Conservation (phyloP, 441 rosid genomes). For the Erodium chrysanthum region DNA sequence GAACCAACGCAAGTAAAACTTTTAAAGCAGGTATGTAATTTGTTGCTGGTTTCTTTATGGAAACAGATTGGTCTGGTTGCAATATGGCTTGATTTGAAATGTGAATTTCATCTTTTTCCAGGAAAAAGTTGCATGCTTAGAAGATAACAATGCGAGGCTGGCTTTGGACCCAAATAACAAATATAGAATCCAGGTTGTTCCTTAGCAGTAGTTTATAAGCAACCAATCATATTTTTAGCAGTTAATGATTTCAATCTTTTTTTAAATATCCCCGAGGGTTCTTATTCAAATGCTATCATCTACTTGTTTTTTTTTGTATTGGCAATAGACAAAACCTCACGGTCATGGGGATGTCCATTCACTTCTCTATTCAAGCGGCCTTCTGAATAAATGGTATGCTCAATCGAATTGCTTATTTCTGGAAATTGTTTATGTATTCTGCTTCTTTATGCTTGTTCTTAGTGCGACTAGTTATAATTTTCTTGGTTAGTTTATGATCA, state of each 20-base stretch:
- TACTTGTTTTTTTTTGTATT: conserved; percentile 19
- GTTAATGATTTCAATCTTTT: neutral
- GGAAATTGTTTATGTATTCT: conserved; percentile 6
- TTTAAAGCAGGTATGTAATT: conserved; percentile 68
- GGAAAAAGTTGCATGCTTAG: conserved; percentile 99
- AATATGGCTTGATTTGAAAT: conserved; percentile 11
- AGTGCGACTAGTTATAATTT: neutral
- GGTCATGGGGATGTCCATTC: conserved; percentile 98
- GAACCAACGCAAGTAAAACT: conserved; percentile 73
- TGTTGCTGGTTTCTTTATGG: conserved; percentile 7
- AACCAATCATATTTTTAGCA: neutral
- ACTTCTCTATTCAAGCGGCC: conserved; percentile 81
- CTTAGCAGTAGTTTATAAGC: neutral
- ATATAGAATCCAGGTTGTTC: conserved; percentile 68
- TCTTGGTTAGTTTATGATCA: conserved; percentile 5
- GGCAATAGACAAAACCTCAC: conserved; percentile 80
- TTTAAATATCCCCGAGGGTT: neutral
- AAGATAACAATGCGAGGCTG: conserved; percentile 81
- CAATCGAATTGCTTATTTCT: conserved; percentile 15
- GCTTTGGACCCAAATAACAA: conserved; percentile 72
- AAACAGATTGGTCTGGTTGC: neutral
- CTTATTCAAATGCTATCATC: neutral
- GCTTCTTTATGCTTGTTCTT: conserved; percentile 8
- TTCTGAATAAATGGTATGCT: conserved; percentile 56
- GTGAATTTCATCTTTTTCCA: conserved; percentile 21